These are phyloP conservation scores for Aegle marmelos DNA, from an alignment of 345 rosid genomes.

Conservation along the genomic window DNA sequence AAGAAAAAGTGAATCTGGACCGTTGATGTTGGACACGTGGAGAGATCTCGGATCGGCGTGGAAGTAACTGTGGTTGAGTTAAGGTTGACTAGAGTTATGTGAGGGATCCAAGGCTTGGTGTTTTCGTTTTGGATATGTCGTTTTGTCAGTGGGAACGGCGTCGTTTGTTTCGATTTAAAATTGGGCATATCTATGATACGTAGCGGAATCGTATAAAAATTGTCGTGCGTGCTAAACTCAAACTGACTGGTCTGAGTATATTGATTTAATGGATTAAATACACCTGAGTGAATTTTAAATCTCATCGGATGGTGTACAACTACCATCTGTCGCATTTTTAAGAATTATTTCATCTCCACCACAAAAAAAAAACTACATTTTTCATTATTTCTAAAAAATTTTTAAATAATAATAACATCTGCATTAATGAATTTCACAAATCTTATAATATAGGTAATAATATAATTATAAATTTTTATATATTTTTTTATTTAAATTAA, in stretches of 20 bases:
- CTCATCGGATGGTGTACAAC: neutral
- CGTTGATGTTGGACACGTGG: constrained; percentile 42
- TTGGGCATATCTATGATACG: neutral
- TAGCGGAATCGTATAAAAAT: neutral
- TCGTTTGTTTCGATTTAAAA: constrained; percentile 8
- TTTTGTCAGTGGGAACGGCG: constrained; percentile 23
- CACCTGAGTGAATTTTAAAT: neutral
- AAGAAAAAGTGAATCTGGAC: neutral
- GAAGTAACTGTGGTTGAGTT: constrained; percentile 26
- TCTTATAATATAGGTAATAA: too few relatives aligned
- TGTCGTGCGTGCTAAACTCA: too few relatives aligned
- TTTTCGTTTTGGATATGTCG: constrained; percentile 5
- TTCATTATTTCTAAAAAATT: neutral
- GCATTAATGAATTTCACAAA: neutral
- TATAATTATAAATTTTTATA: too few relatives aligned
- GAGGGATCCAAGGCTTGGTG: constrained; percentile 21
- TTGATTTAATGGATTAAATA: neutral
- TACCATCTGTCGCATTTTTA: neutral
- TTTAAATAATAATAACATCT: neutral
- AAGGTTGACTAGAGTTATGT: constrained; percentile 32
- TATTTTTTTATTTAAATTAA: too few relatives aligned
- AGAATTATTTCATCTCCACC: neutral
- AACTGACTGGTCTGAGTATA: neutral
- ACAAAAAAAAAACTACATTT: neutral
- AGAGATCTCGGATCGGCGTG: constrained; percentile 9